Base-by-base conservation (phyloP, 352 stramenopile genomes). In the Saprolegnia diclina region DNA sequence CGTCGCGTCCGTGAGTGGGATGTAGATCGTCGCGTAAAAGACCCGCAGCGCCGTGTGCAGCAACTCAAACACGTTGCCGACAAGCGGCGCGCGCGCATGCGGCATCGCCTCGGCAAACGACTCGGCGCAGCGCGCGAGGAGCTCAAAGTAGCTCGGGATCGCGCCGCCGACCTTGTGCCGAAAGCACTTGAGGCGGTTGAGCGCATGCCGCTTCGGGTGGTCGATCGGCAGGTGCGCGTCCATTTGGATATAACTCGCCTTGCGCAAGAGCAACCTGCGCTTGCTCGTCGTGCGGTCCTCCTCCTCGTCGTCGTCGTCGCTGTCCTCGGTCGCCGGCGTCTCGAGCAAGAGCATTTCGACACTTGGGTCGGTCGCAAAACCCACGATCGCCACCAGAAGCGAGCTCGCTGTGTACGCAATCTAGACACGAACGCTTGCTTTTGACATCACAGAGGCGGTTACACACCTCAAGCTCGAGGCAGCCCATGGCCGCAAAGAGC, bases 401-500 rank as follows among this genome's bases (percentile, higher is more conserved):
- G 38, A n/a, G 19, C 24, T 56, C 4, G 44, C 63, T 5, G 22
- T 19, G 18, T n/a, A 52, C 4, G n/a, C 40, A 22, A 69, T 24
- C 63, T 69, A 69, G 4, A 64, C 29, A 5, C 29, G 14, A 6
- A 14, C 5, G n/a, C 45, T 32, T 29, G n/a, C 19, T 3, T 22
- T 16, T 40, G 59, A 61, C 7, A 52, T 3, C 19, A 42, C 35
- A n/a, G 24, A 16, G 13, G 42, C 42, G 40, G 4, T 4, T 3
- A 13, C 26, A 6, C 35, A 69, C 63, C 24, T 69, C 26, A 9
- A 48, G 37, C 19, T 69, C 44, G 1, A 24, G 19, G n/a, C 45
- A 59, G 10, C 63, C 63, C 44, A 69, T 37, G 14, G 63, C 24
- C 18, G 63, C 63, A 61, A 69, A 69, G 13, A 69, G 63, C 53